Evolutionary conservation across 2,329 filamentous ascomycete species (phyloP), one percentile per base, ranked within the genome.

Genomic region (Domatiomyces catenatus): DNA sequence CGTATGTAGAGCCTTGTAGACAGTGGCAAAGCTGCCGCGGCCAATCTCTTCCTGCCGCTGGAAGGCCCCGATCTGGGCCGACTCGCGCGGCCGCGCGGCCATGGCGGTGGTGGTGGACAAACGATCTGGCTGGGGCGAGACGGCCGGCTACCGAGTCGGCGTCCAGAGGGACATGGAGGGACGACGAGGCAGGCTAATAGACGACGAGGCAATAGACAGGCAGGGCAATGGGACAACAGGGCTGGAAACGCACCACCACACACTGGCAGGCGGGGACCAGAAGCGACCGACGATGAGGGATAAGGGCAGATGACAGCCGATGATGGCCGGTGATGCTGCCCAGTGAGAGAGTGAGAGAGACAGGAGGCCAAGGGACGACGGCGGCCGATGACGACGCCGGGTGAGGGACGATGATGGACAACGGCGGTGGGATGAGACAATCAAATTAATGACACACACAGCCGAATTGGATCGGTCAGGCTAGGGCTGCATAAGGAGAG

Each of bases 21-120:
- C 92, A 59, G 88, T 88, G 58, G 92, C 92, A 73, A 96, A 98
- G 72, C 92, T 96, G 56, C 92, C 92, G 71, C 92, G 92, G 56
- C 92, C 92, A 65, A 96, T 95, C 71, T 95, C 86, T 60, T 84
- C 81, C 60, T 88, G 79, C 62, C 90, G 81, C 61, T 78, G 77
- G 68, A 93, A 95, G 59, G 88, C 61, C 52, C 53, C 59, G 50
- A 57, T 61, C 57, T 54, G 55, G 49, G 54, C 62, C 55, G 53
- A 51, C 47, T 56, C 64, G 48, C 63, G 66, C 46, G 67, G 64
- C 59, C 67, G 66, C 60, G 32, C 32, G 32, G 32, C 32, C 32
- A 39, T 39, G 32, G 32, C 32, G 15, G 32, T 15, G 10, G 15
- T 15, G 32, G 32, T 15, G 10, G 32, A 4, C 10, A 39, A 4